Evolutionary conservation across 306 rosid genomes (phyloP).

Genomic region (Geum urbanum): DNA sequence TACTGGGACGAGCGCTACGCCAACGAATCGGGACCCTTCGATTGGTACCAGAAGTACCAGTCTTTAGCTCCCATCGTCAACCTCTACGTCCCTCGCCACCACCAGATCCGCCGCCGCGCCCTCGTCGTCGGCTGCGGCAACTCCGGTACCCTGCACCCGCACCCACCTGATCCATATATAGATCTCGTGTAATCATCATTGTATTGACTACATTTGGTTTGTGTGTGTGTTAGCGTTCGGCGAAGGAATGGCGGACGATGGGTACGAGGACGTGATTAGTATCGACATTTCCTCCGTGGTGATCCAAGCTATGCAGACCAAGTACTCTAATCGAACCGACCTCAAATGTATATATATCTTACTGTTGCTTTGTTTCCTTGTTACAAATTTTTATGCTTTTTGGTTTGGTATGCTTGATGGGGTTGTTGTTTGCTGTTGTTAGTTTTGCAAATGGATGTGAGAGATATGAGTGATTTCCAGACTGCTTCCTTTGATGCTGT

Average conservation of each 20-base stretch:
- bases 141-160: conserved; percentile 38
- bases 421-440: conserved; percentile 22
- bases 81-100: conserved; percentile 48
- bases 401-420: not conserved
- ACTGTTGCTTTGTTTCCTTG: not conserved
- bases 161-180: not conserved
- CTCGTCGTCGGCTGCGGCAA: conserved; percentile 85
- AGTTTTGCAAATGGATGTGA: conserved; percentile 79
- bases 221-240: conserved; percentile 41
- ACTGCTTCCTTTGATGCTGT: conserved; percentile 56
- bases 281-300: conserved; percentile 75
- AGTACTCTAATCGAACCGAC: conserved; percentile 44
- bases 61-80: conserved; percentile 63
- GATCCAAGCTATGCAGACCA: conserved; percentile 64
- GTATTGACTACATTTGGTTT: not conserved
- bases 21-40: conserved; percentile 61
- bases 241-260: conserved; percentile 74
- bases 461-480: conserved; percentile 65
- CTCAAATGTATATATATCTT: conserved; percentile 40
- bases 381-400: not conserved
- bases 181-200: too few species aligned
- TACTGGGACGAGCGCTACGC: conserved; percentile 86
- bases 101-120: conserved; percentile 26
- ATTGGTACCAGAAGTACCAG: conserved; percentile 84
- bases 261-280: conserved; percentile 64